Percentiles rank a stretch among this genome's conserved stretches.
Conservation (phyloP, 1,284 basidiomycete species). For the Heterobasidion irregulare region DNA sequence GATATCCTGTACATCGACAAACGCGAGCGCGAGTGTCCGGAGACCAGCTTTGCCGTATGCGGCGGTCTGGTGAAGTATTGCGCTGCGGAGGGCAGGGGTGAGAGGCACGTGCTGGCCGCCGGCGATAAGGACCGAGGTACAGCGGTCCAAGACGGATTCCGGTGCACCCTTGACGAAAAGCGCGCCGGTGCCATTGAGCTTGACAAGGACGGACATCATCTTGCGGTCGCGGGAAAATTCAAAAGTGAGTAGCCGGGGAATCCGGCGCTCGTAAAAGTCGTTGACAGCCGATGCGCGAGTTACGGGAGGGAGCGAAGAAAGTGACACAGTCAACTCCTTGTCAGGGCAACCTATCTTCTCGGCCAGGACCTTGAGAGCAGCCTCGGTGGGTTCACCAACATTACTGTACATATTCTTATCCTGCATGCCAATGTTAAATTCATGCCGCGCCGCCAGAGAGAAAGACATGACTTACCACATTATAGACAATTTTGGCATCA, state of each 20-base stretch:
- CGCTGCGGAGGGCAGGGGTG: constrained; percentile 49
- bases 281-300: constrained; percentile 79
- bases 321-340: constrained; percentile 42
- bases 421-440: constrained; percentile 25
- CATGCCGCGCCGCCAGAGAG: not conserved
- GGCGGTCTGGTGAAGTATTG: constrained; percentile 59
- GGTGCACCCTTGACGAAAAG: constrained; percentile 95
- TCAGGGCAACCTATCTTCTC: constrained; percentile 78
- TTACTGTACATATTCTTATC: constrained; percentile 77
- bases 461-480: constrained; percentile 41
- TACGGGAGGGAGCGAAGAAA: constrained; percentile 48
- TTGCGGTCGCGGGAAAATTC: constrained; percentile 98
- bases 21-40: constrained; percentile 88
- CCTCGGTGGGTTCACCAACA: constrained; percentile 96
- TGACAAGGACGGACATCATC: constrained; percentile 79
- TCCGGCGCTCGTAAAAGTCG: constrained; percentile 68
- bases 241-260: constrained; percentile 84
- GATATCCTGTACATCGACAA: constrained; percentile 70
- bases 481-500: constrained; percentile 85
- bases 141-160: constrained; percentile 89
- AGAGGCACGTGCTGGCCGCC: constrained; percentile 55
- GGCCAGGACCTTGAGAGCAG: constrained; percentile 86
- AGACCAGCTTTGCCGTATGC: constrained; percentile 79
- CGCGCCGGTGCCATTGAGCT: constrained; percentile 46
- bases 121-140: constrained; percentile 66